Evolutionary conservation across 352 stramenopile species (phyloP).

Genomic region (Phytophthora boehmeriae): DNA sequence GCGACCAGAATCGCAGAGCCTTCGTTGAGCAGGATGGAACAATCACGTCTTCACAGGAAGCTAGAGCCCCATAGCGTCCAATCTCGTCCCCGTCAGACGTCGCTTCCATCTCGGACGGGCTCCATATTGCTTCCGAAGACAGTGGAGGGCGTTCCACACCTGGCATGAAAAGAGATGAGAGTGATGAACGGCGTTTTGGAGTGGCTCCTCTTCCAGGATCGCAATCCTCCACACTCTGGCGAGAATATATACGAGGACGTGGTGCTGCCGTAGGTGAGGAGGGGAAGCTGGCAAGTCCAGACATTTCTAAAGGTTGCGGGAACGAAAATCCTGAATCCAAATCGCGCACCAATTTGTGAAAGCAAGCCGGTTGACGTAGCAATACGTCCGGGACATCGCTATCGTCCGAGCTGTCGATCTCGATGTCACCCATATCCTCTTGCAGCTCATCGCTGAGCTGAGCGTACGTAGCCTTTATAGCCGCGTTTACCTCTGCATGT

Average conservation of each 20-base stretch:
- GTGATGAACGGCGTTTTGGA: constrained; percentile 32
- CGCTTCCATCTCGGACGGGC: constrained; percentile 34
- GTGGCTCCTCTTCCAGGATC: constrained; percentile 16
- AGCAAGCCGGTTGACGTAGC: constrained; percentile 30
- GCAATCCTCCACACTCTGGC: constrained; percentile 16
- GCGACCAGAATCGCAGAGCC: constrained; percentile 73
- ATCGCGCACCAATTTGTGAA: constrained; percentile 61
- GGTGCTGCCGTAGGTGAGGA: constrained; percentile 24
- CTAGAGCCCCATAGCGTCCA: constrained; percentile 35
- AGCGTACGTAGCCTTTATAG: constrained; percentile 24
- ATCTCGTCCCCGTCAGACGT: constrained; percentile 47
- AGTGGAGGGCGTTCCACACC: constrained; percentile 30
- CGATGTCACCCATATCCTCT: constrained; percentile 9
- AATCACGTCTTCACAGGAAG: constrained; percentile 63
- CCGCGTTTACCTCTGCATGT: constrained; percentile 34
- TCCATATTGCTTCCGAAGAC: constrained; percentile 36
- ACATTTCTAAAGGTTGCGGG: constrained; percentile 43
- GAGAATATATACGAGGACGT: constrained; percentile 22
- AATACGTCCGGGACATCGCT: constrained; percentile 25
- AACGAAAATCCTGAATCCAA: constrained; percentile 64
- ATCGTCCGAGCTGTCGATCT: constrained; percentile 29
- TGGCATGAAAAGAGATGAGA: constrained; percentile 45
- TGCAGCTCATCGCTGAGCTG: constrained; percentile 22
- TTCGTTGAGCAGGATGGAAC: constrained; percentile 73
- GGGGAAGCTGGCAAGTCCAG: constrained; percentile 30